These are phyloP conservation scores for Termitomyces sp. DNA, from an alignment of 768 basidiomycete genomes.

Conservation along the genomic window DNA sequence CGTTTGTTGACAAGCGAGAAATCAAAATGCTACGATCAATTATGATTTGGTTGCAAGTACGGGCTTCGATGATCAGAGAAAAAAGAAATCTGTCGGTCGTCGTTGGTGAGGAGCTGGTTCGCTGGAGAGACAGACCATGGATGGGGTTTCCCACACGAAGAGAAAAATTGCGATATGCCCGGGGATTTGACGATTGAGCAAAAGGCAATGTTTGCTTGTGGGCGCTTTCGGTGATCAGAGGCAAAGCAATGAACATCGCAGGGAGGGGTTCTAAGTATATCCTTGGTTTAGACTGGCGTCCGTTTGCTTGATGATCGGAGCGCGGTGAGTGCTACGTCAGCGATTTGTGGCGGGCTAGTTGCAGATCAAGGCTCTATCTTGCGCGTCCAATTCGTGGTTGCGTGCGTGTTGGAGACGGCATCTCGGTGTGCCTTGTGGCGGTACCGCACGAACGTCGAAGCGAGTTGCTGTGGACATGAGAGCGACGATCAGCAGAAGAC, in stretches of 20 bases:
- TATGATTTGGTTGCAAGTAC: neutral
- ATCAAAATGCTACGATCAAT: neutral
- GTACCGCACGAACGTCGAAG: neutral
- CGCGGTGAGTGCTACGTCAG: neutral
- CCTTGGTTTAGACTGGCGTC: neutral
- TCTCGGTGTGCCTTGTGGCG: neutral
- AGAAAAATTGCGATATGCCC: neutral
- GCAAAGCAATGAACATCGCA: too few relatives aligned
- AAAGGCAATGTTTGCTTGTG: neutral
- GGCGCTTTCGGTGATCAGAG: neutral
- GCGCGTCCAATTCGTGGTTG: too few relatives aligned
- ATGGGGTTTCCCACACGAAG: neutral
- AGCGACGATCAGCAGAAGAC: neutral
- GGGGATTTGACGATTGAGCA: neutral
- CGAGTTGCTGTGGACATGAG: neutral
- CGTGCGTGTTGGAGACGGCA: too few relatives aligned
- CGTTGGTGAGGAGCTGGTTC: neutral
- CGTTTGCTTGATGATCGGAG: neutral
- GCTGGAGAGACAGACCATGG: too few relatives aligned
- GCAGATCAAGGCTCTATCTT: too few relatives aligned
- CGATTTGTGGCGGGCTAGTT: neutral
- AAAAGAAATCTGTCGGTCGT: too few relatives aligned
- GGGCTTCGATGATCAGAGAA: too few relatives aligned
- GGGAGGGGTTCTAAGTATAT: too few relatives aligned
- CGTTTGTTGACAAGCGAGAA: neutral